Evolutionary conservation across 2,329 filamentous ascomycete genomes (phyloP), one percentile per base, ranked within the genome.

Genomic region (Aspergillus sp.): DNA sequence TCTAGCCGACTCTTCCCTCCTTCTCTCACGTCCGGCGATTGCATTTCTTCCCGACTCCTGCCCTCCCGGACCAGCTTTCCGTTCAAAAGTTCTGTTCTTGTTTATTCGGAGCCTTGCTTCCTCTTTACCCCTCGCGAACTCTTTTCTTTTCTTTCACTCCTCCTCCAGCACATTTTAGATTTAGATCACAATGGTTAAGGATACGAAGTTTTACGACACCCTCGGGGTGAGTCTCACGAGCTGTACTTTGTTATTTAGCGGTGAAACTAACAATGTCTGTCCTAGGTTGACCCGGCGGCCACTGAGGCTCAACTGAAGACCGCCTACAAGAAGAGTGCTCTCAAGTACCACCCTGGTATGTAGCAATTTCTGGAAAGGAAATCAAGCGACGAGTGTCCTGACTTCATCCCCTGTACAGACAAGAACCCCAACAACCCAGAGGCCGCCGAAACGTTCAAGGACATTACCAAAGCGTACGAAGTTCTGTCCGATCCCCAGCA

Each of bases 391-490:
- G 12, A 15, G 9, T 27, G 8, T 46, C 20, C 54, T 58, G 56
- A 61, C 49, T 54, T 22, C 17, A 30, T 30, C 7, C 13, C 15
- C n/a, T 15, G 49, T 56, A 39, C 66, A 96, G 93, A 99, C 79
- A 99, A 99, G 85, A 99, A 99, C 78, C 86, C 89, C 64, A 87
- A 95, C 81, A 96, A 96, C 81, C 92, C 93, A 41, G 89, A 88
- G 24, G 93, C 95, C 51, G 92, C 93, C 68, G 92, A 96, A 61
- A 99, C 97, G 79, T 99, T 99, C 88, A 98, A 99, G 82, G 93
- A 97, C 70, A 84, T 97, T 61, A 96, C 92, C 64, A 89, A 93
- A 73, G 95, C 95, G 61, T 99, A 98, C 79, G 95, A 99, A 82
- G 84, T 96, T 66, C 87, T 99, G 17, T 95, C 90, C 68, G 95